These are phyloP conservation scores for Pleurotus ostreatus DNA, from an alignment of 768 basidiomycete genomes.

Conservation along the genomic window DNA sequence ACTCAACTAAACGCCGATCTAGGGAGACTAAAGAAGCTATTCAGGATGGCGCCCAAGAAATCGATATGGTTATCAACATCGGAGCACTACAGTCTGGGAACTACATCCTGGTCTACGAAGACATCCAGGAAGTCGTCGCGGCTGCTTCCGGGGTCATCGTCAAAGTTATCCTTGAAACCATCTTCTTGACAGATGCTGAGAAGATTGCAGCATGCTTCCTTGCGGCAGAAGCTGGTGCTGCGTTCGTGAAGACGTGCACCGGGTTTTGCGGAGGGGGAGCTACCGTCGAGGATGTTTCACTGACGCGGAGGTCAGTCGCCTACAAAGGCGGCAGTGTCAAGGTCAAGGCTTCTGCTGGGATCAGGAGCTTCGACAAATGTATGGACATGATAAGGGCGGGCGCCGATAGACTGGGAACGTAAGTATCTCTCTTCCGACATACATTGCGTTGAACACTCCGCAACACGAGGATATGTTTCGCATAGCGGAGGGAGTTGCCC, in stretches of 20 bases:
- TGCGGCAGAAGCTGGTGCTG: conserved; percentile 46
- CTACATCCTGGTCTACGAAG: conserved; percentile 32
- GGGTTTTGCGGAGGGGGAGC: conserved; percentile 48
- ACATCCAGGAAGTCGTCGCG: conserved; percentile 35
- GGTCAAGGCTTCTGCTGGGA: conserved; percentile 51
- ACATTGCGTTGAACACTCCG: no score
- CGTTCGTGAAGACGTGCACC: conserved; percentile 52
- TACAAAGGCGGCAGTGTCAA: conserved; percentile 33
- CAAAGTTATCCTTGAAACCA: conserved; percentile 52
- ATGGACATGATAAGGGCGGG: conserved; percentile 44
- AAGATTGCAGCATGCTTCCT: conserved; percentile 44
- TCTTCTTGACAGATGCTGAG: conserved; percentile 38
- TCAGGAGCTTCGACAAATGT: conserved; percentile 42
- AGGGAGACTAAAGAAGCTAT: conserved; percentile 47
- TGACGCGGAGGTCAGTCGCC: conserved; percentile 38
- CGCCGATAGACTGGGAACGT: conserved; percentile 54
- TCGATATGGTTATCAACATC: conserved; percentile 49
- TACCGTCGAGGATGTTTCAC: conserved; percentile 36
- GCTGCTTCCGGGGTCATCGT: conserved; percentile 30
- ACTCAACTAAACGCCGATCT: neutral
- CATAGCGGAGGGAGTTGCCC: neutral
- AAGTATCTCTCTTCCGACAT: conserved; percentile 13
- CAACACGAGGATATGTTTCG: conserved; percentile 2
- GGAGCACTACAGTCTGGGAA: conserved; percentile 37
- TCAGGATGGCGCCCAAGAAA: conserved; percentile 42